Evolutionary conservation across 1,284 basidiomycete genomes (phyloP).

Genomic region (Ceratobasidium papillatum): DNA sequence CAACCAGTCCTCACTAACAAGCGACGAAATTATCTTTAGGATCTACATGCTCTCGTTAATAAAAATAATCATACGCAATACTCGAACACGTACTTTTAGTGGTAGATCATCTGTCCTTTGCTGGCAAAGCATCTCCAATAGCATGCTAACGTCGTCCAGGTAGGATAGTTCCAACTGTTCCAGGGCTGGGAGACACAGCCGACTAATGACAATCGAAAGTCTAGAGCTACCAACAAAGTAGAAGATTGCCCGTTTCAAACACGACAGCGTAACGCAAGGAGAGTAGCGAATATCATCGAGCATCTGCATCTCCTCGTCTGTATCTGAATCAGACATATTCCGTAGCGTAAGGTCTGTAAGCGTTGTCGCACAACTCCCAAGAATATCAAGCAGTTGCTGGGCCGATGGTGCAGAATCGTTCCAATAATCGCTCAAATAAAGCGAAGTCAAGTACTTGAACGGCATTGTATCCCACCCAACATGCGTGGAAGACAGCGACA

Average conservation of each 20-base stretch:
- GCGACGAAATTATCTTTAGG: constrained; percentile 19
- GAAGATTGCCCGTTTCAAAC: constrained; percentile 25
- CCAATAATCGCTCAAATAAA: constrained; percentile 35
- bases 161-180: constrained; percentile 29
- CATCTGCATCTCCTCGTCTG: constrained; percentile 9
- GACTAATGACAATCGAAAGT: constrained; percentile 12
- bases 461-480: constrained; percentile 13
- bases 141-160: constrained; percentile 23
- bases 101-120: constrained; percentile 14
- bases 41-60: background rate
- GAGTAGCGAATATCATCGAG: constrained; percentile 18
- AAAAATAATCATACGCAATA: background rate
- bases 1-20: constrained; percentile 22
- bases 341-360: constrained; percentile 25
- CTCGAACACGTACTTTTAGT: background rate
- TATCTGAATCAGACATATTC: constrained; percentile 34
- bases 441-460: constrained; percentile 17
- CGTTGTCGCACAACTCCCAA: constrained; percentile 18
- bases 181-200: constrained; percentile 1
- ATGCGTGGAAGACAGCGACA: constrained; percentile 18
- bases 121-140: constrained; percentile 19
- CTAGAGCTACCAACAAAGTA: constrained; percentile 30
- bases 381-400: constrained; percentile 7
- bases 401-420: constrained; percentile 15
- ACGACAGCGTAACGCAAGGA: constrained; percentile 11